Conservation (phyloP, 805 yeast genomes). For the Schwanniomyces occidentalis region DNA sequence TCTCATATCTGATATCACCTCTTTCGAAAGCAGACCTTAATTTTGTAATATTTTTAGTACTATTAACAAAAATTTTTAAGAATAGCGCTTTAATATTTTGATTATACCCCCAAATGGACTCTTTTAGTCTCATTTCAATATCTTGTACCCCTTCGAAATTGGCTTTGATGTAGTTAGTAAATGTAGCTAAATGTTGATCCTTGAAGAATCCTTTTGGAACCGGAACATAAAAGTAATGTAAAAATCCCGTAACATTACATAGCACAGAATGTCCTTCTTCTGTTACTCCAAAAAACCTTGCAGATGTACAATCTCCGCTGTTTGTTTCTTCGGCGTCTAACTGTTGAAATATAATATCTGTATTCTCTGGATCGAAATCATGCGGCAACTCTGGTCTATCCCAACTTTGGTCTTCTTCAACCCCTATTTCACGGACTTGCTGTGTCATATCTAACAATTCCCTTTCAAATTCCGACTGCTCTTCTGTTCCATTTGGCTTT, state of each 20-base stretch:
- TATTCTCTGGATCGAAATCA: constrained; percentile 46
- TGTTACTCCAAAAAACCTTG: constrained; percentile 92
- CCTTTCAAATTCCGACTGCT: constrained; percentile 42
- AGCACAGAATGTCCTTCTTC: constrained; percentile 82
- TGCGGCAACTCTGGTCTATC: constrained; percentile 58
- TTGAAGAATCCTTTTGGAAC: constrained; percentile 76
- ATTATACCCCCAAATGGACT: constrained; percentile 91
- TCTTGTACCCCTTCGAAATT: constrained; percentile 59
- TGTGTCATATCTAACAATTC: constrained; percentile 40
- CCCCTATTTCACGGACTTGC: constrained; percentile 21
- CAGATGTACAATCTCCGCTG: constrained; percentile 57
- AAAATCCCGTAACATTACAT: constrained; percentile 86
- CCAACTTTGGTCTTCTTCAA: constrained; percentile 42
- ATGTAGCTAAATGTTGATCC: constrained; percentile 49
- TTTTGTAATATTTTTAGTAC: constrained; percentile 65
- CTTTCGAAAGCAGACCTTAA: constrained; percentile 81
- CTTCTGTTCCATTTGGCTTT: constrained; percentile 32
- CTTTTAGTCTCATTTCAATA: constrained; percentile 68
- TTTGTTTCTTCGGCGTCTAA: constrained; percentile 88
- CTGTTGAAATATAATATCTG: constrained; percentile 80
- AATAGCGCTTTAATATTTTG: constrained; percentile 79
- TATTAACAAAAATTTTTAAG: constrained; percentile 66
- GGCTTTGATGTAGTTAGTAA: constrained; percentile 46
- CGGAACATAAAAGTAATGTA: constrained; percentile 89
- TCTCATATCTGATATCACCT: constrained; percentile 69